These are phyloP conservation scores for Pelargonium fulgidum DNA, from an alignment of 441 rosid genomes.

Conservation along the genomic window DNA sequence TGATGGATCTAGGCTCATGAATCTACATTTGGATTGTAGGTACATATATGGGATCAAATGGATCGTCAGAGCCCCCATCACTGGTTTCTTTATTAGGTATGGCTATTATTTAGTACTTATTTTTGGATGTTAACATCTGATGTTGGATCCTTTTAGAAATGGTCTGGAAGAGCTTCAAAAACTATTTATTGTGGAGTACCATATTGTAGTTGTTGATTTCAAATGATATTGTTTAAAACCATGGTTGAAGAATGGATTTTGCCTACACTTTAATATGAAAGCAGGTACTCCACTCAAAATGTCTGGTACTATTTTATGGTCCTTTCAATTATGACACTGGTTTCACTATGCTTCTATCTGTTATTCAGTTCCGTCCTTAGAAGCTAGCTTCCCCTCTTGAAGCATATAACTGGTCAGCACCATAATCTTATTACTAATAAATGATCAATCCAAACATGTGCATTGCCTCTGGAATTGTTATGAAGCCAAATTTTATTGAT, in stretches of 20 bases:
- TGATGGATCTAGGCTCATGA: slow-evolving; percentile 4
- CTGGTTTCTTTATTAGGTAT: slow-evolving; percentile 78
- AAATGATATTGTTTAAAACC: background rate
- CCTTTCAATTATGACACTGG: background rate
- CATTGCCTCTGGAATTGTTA: background rate
- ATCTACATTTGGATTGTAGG: slow-evolving; percentile 37
- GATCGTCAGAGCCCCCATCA: slow-evolving; percentile 64
- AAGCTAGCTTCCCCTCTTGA: background rate
- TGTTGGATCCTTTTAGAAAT: background rate
- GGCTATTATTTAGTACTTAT: background rate
- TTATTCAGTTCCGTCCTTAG: background rate
- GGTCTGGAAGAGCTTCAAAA: background rate
- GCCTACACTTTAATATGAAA: too few relatives aligned
- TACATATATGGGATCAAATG: slow-evolving; percentile 47
- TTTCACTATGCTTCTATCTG: background rate
- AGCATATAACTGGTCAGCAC: background rate
- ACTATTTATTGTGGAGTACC: background rate
- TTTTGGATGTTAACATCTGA: background rate
- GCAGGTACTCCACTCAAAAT: background rate
- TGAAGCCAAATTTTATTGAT: background rate
- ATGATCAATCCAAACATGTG: background rate
- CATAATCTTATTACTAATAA: background rate
- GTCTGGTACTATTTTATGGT: background rate
- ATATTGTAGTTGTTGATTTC: background rate
- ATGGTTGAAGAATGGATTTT: too few relatives aligned